Evolutionary conservation across 352 stramenopile genomes (phyloP), one percentile per base, ranked within the genome.

Genomic region (Globisporangium acanthophoron): DNA sequence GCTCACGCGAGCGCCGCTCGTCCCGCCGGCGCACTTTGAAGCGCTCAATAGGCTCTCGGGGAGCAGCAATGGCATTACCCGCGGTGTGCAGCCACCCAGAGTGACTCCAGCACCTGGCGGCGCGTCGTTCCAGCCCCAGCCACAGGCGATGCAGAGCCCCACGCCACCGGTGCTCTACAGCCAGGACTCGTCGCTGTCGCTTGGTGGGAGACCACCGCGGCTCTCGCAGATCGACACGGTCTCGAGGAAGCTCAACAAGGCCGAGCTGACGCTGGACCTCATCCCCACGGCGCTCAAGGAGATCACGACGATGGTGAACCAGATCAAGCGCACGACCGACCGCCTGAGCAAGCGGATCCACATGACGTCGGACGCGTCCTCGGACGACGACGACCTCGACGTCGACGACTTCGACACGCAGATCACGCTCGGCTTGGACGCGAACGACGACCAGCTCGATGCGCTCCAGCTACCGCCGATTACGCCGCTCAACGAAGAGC

Each of bases 291-390:
- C 82, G 35, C 67, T 92, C 24, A 55, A 72, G n/a, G 80, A 90
- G 49, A 85, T 90, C 56, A 80, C 78, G 1, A 59, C 56, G 15
- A 89, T 90, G 78, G 71, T 89, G 24, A 75, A 85, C 33, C 73
- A 92, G 57, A 87, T 92, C 44, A 80, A 87, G 24, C 75, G 72
- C 35, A 88, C 76, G 5, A 90, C 78, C 1, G 71, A 88, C 46
- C 52, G 74, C 11, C 54, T 90, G 29, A 85, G 70, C 64, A 67
- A 74, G 35, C 71, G 69, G 43, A 59, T 87, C 15, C 65, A 87
- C 12, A 40, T 70, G 15, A 29, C 39, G 4, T 59, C 54, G 7
- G 65, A 73, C 3, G 61, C 64, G 5, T 70, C 72, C 18, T 74
- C 74, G 2, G 71, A 85, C 15, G 73, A 85, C 2, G 69, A 85